Evolutionary conservation across 139 green algal species (phyloP).

Genomic region (Tetraselmis striata): DNA sequence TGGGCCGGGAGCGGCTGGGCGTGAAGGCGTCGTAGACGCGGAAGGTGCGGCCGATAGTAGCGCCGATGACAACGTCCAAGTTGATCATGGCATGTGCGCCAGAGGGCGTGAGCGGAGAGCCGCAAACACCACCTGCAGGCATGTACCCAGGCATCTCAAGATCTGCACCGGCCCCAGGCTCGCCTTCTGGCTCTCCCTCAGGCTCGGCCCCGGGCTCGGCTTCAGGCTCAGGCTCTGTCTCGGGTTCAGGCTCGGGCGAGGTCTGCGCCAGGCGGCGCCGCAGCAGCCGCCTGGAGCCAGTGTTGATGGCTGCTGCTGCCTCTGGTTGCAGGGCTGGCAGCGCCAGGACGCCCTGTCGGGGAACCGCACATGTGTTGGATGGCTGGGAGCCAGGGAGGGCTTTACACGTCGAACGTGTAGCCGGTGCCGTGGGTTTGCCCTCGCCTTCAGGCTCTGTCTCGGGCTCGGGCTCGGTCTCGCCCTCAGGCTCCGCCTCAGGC

Average conservation of each 20-base stretch:
- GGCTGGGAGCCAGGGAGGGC: not conserved
- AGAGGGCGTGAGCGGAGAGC: not conserved
- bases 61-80: conserved; percentile 8
- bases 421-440: not conserved
- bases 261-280: not conserved
- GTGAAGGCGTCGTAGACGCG: conserved; percentile 20
- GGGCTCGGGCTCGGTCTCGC: not conserved
- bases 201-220: not conserved
- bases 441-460: not conserved
- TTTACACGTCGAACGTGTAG: not conserved
- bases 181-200: not conserved
- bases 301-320: not conserved
- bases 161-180: not conserved
- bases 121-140: not conserved
- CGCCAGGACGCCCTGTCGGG: not conserved
- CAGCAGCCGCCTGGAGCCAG: not conserved
- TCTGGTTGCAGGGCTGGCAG: not conserved
- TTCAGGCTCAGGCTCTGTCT: not conserved
- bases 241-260: not conserved
- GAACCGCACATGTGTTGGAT: not conserved
- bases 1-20: conserved; percentile 4
- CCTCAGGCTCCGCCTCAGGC: not conserved
- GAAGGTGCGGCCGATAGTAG: conserved; percentile 4
- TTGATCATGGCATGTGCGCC: conserved; percentile 19
- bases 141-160: not conserved